Evolutionary conservation across 306 rosid species (phyloP), one percentile per base, ranked within the genome.

Genomic region (Hippophae gyantsensis): DNA sequence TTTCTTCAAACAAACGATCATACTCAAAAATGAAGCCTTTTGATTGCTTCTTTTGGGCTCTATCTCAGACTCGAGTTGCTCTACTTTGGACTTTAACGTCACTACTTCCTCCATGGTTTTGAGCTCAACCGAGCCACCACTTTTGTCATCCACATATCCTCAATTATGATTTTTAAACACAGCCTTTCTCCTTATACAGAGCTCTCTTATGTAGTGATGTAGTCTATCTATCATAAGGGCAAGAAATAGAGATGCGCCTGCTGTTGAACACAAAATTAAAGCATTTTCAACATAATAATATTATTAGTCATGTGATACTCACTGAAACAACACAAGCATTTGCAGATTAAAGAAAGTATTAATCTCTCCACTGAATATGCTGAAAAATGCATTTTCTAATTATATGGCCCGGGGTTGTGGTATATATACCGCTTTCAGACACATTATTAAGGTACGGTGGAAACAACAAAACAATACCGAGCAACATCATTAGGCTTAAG

Each of bases 21-120:
- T 92, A 92, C 79, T 88, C 99, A 0, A 85, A 89, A 54, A 92
- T 86, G 68, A 92, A 84, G 13, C 99, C 99, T 74, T 92, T 96
- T 6, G 99, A 81, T 70, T 92, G 99, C 74, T 92, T 92, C 52
- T 89, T 82, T 63, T 88, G 75, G 27, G 96, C 95, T 71, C 79
- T 14, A 92, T 70, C 63, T 86, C 88, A 50, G 75, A 80, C 65
- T 85, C 96, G 60, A 88, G 71, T 48, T 72, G 69, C 54, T 74
- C 72, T 23, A 88, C 69, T 62, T 80, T 84, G 9, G 54, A 1
- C 23, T 18, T 18, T 18, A 18, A 18, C 23, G 23, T 61, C 52
- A 73, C 58, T 58, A 69, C 60, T 63, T 82, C 83, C 69, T 82
- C 94, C 79, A 77, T 58, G 32, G 71, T 66, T 73, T 81, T 88